phyloP scores from a whole-genome alignment of 495 filamentous ascomycete species.

The Xylaria longipes region DNA sequence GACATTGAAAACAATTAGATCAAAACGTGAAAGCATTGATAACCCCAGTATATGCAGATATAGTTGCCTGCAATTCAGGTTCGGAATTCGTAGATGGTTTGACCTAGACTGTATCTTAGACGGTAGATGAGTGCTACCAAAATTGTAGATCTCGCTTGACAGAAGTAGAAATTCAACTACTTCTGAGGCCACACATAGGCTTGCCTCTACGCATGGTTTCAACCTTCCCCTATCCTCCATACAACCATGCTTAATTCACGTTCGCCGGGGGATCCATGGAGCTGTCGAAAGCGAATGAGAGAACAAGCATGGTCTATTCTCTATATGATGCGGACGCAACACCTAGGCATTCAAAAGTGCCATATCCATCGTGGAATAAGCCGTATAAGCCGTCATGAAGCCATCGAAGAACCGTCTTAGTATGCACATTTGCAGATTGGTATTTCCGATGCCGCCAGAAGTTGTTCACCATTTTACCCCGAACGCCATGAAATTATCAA shows the following conservation, averaged over 20 bases:
- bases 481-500: conserved; percentile 21
- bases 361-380: conserved; percentile 14
- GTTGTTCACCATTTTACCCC: conserved; percentile 27
- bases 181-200: background rate
- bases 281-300: background rate
- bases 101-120: background rate
- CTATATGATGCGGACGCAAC: conserved; percentile 9
- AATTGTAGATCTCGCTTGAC: background rate
- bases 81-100: background rate
- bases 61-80: background rate
- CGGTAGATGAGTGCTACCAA: background rate
- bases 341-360: background rate
- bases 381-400: background rate
- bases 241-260: background rate
- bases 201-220: too few species aligned
- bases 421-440: conserved; percentile 24
- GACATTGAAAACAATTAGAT: background rate
- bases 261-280: background rate
- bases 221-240: background rate
- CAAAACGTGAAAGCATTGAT: background rate
- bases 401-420: conserved; percentile 13
- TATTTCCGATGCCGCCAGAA: conserved; percentile 25
- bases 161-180: background rate
- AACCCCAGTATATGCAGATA: background rate
- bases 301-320: conserved; percentile 14